phyloP scores from a whole-genome alignment of 208 protist genomes.

The Porcisia hertigi region DNA sequence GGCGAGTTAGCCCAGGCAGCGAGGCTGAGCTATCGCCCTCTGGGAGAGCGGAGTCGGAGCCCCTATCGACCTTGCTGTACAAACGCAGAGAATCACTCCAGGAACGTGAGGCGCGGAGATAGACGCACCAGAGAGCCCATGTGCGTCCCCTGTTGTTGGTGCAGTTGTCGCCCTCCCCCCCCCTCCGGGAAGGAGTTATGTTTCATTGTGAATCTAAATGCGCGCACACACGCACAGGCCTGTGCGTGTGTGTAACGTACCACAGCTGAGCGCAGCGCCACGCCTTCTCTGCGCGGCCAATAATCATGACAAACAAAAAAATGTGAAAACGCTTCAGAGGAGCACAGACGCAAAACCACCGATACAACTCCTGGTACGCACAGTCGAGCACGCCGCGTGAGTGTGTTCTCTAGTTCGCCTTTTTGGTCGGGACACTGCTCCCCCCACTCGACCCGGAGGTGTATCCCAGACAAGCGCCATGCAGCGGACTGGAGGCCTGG shows the following conservation, averaged over 20 bases:
- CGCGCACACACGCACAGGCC: too few relatives aligned
- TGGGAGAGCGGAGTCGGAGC: neutral
- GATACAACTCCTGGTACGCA: neutral
- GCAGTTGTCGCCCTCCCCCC: too few relatives aligned
- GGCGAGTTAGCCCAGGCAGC: neutral
- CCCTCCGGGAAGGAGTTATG: neutral
- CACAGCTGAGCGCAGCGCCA: too few relatives aligned
- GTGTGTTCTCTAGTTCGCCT: neutral
- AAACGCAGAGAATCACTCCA: neutral
- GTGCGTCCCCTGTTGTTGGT: neutral
- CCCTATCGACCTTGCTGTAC: neutral
- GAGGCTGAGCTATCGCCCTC: neutral
- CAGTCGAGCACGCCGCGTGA: neutral
- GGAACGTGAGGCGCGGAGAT: neutral
- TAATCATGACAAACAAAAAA: too few relatives aligned
- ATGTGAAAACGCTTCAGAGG: too few relatives aligned
- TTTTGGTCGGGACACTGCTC: neutral
- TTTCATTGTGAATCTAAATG: too few relatives aligned
- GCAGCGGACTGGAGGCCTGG: neutral
- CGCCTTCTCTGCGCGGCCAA: too few relatives aligned
- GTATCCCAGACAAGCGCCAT: too few relatives aligned
- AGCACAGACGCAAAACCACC: neutral
- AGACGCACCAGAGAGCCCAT: neutral
- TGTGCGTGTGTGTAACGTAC: too few relatives aligned
- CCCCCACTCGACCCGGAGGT: neutral